These are phyloP conservation scores for Dryas alaskensis DNA, from an alignment of 306 rosid genomes.

Conservation along the genomic window DNA sequence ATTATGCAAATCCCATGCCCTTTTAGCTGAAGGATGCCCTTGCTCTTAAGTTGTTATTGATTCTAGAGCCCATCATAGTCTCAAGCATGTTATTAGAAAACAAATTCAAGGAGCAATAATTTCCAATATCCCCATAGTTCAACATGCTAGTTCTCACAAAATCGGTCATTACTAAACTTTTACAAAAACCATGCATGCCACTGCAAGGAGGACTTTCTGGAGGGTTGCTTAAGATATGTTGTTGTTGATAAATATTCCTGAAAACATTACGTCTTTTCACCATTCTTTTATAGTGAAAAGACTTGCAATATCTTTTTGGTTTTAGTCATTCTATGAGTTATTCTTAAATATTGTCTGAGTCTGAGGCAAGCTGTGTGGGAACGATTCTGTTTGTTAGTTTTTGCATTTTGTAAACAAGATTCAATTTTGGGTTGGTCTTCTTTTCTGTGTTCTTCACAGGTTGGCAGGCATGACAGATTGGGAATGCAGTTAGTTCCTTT, in stretches of 20 bases:
- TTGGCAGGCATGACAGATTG: slow-evolving; percentile 76
- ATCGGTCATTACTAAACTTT: not conserved
- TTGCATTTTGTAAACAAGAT: slow-evolving; percentile 6
- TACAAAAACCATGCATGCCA: too few relatives aligned
- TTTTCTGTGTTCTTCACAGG: slow-evolving; percentile 42
- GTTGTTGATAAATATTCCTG: not conserved
- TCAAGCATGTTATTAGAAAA: not conserved
- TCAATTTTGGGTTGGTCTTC: slow-evolving; percentile 1
- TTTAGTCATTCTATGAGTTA: not conserved
- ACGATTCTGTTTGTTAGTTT: not conserved
- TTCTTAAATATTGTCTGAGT: not conserved
- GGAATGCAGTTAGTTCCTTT: slow-evolving; percentile 91
- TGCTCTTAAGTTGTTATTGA: not conserved
- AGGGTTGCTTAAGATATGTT: not conserved
- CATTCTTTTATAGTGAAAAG: not conserved
- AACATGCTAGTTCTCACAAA: not conserved
- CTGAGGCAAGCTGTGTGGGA: not conserved
- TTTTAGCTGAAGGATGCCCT: not conserved
- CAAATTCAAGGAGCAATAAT: not conserved
- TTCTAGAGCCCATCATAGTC: not conserved
- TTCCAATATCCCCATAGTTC: not conserved
- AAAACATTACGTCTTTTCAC: not conserved
- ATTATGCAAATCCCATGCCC: not conserved
- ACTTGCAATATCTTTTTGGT: not conserved
- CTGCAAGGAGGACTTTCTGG: not conserved